These are phyloP conservation scores for Eucalyptus polybractea DNA, from an alignment of 345 rosid species.

Conservation along the genomic window DNA sequence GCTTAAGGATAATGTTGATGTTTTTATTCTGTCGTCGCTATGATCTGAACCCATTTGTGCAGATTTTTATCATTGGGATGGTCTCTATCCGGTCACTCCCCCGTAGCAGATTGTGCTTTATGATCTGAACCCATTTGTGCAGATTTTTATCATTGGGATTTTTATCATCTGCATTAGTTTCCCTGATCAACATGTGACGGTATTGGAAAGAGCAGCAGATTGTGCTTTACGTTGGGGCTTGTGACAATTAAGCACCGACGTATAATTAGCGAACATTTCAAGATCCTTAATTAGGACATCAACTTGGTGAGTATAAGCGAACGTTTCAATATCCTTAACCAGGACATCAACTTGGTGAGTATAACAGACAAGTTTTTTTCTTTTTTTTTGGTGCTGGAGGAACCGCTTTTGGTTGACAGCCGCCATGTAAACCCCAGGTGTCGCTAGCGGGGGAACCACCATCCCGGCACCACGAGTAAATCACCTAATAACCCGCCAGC, in stretches of 20 bases:
- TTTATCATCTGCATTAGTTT: neutral
- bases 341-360: no score
- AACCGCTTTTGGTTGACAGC: no score
- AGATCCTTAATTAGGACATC: neutral
- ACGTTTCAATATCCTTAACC: no score
- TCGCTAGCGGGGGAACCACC: no score
- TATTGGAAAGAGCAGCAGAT: neutral
- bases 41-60: neutral
- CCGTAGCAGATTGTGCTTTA: no score
- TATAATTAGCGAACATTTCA: neutral
- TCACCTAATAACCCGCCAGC: no score
- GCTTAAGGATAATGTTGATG: neutral
- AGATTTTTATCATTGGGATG: neutral
- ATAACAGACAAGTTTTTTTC: neutral
- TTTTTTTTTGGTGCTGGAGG: no score
- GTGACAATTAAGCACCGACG: neutral
- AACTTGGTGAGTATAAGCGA: neutral
- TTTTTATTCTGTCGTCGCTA: neutral
- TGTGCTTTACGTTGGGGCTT: neutral
- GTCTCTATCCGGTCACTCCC: no score
- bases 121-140: neutral
- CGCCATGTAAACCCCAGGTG: no score
- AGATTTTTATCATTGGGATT: neutral
- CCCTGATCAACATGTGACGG: neutral
- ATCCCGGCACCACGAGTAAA: no score